A percentile compares a stretch with the other conserved stretches of the same genome.
These are phyloP conservation scores for Medicago ruthenica DNA, from an alignment of 306 rosid species.

Conservation along the genomic window DNA sequence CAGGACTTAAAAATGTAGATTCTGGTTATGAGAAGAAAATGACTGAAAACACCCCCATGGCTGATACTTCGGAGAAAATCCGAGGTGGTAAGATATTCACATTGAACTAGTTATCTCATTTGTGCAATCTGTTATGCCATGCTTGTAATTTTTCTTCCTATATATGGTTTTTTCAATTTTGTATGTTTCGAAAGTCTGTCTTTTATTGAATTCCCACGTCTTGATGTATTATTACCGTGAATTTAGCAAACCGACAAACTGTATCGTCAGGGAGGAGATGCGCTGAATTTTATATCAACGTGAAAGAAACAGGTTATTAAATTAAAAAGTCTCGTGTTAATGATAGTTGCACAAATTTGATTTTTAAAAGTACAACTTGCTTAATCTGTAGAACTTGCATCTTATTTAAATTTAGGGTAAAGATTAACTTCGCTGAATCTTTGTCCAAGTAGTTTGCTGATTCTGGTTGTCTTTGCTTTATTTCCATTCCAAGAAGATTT, in stretches of 20 bases:
- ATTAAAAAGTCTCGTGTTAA: slow-evolving; percentile 9
- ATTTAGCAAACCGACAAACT: background rate
- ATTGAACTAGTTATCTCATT: slow-evolving; percentile 12
- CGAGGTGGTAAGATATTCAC: slow-evolving; percentile 39
- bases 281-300: background rate
- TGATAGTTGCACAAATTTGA: slow-evolving; percentile 14
- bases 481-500: background rate
- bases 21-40: background rate
- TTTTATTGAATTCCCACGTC: background rate
- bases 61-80: background rate
- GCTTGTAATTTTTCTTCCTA: background rate
- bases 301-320: background rate
- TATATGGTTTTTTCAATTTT: slow-evolving; percentile 4
- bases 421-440: too few species aligned
- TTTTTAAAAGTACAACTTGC: background rate
- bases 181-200: background rate
- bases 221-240: background rate
- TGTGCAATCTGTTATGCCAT: background rate
- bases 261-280: background rate
- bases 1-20: background rate
- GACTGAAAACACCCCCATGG: slow-evolving; percentile 21
- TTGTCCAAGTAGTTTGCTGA: too few species aligned
- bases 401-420: too few species aligned
- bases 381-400: slow-evolving; percentile 8
- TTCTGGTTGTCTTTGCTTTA: too few species aligned